Evolutionary conservation across 2,329 filamentous ascomycete species (phyloP).

Genomic region (Hypoxylon sp.): DNA sequence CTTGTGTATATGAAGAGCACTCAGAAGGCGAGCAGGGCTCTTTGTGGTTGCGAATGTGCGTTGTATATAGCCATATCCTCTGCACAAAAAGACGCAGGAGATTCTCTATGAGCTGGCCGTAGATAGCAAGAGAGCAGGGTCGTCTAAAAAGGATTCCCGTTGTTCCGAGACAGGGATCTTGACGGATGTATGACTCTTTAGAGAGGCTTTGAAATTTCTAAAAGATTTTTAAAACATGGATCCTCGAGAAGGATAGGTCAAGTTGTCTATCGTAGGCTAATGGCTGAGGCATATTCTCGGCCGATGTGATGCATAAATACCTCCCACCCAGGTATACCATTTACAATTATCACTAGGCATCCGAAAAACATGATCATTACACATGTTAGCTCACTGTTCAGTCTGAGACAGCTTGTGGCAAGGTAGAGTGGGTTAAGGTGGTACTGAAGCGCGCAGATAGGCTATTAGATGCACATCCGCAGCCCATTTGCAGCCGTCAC

Average conservation of each 20-base stretch:
- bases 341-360: neutral
- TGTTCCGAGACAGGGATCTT: constrained; percentile 20
- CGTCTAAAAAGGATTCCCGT: neutral
- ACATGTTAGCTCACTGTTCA: neutral
- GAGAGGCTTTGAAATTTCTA: constrained; percentile 18
- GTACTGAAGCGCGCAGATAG: neutral
- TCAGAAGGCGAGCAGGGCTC: constrained; percentile 25
- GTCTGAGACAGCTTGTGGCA: neutral
- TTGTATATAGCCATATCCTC: constrained; percentile 37
- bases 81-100: constrained; percentile 10
- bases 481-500: neutral
- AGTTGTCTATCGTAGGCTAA: constrained; percentile 1
- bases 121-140: constrained; percentile 12
- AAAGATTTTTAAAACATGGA: constrained; percentile 1
- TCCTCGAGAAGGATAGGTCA: constrained; percentile 1
- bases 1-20: constrained; percentile 36
- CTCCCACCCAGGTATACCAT: neutral
- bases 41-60: constrained; percentile 20
- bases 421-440: neutral
- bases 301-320: neutral
- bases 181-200: constrained; percentile 23
- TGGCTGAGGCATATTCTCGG: neutral
- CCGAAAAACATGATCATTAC: neutral
- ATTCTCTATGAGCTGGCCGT: neutral
- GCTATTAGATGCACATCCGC: neutral